A percentile compares a stretch with the other conserved stretches of the same genome.
Evolutionary conservation across 73 alveolate species (phyloP).

Genomic region (Breviolum minutum): DNA sequence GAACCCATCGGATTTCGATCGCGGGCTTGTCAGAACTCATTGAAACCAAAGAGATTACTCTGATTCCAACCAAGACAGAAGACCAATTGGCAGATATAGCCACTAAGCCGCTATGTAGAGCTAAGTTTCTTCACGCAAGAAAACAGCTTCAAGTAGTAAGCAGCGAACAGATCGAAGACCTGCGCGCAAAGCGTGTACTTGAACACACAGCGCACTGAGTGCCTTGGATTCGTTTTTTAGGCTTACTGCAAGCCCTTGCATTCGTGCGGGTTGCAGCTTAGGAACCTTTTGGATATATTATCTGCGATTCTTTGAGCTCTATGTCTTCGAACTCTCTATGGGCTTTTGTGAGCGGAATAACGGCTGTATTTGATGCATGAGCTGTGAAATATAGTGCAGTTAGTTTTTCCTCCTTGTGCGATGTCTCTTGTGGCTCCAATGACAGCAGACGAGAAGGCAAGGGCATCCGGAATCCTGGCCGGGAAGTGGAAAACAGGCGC

Average conservation of each 20-base stretch:
- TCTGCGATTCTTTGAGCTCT: not conserved
- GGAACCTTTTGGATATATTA: not conserved
- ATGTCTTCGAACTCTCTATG: too few species aligned
- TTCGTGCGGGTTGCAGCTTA: too few species aligned
- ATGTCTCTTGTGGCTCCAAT: too few species aligned
- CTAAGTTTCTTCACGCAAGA: too few species aligned
- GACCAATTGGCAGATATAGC: constrained; percentile 3
- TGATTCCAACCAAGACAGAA: not conserved
- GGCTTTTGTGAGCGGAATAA: not conserved
- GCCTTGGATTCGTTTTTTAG: not conserved
- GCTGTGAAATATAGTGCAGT: not conserved
- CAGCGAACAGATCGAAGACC: not conserved
- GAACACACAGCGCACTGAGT: not conserved
- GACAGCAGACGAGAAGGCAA: not conserved
- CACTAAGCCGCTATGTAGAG: not conserved
- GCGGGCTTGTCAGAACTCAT: constrained; percentile 31
- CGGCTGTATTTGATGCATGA: not conserved
- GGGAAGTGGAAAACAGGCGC: too few species aligned
- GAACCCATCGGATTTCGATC: constrained; percentile 49
- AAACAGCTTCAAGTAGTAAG: not conserved
- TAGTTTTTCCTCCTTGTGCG: not conserved
- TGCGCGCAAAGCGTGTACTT: too few species aligned
- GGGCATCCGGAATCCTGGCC: constrained; percentile 1
- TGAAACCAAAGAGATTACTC: too few species aligned
- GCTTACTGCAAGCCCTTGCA: not conserved